These are phyloP conservation scores for Sporormia fimetaria DNA, from an alignment of 495 filamentous ascomycete species.

Conservation along the genomic window DNA sequence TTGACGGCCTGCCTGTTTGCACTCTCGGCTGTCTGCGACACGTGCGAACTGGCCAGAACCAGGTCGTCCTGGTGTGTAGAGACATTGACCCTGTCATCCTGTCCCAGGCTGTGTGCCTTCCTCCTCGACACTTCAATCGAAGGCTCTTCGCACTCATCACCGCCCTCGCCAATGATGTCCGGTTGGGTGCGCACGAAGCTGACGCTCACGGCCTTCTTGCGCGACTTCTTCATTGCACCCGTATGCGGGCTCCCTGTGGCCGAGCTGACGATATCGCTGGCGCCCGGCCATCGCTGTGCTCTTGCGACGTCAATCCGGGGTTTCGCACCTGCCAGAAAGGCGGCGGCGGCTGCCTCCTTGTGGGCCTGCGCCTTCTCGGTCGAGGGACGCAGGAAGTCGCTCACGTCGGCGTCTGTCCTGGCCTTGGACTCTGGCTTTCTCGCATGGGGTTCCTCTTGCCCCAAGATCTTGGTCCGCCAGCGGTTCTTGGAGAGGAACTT, in stretches of 20 bases:
- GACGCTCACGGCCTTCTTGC: slow-evolving; percentile 56
- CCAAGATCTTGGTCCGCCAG: slow-evolving; percentile 24
- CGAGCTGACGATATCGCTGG: slow-evolving; percentile 22
- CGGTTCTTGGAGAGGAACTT: slow-evolving; percentile 24
- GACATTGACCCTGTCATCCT: slow-evolving; percentile 3
- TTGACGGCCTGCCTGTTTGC: slow-evolving; percentile 8
- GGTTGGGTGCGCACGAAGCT: slow-evolving; percentile 55
- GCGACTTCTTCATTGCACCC: slow-evolving; percentile 14
- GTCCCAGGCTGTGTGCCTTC: slow-evolving; percentile 15
- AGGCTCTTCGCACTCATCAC: slow-evolving; percentile 65
- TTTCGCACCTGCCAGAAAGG: slow-evolving; percentile 15
- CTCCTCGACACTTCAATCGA: slow-evolving; percentile 52
- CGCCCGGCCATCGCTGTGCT: slow-evolving; percentile 32
- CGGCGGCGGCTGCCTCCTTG: slow-evolving; percentile 12
- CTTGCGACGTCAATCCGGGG: slow-evolving; percentile 33
- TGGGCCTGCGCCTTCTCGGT: slow-evolving; percentile 24
- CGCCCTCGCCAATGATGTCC: slow-evolving; percentile 75
- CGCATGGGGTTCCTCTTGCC: slow-evolving; percentile 11
- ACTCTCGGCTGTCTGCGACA: slow-evolving; percentile 10
- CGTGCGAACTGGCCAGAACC: slow-evolving; percentile 4
- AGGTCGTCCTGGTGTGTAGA: slow-evolving; percentile 19
- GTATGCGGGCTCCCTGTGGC: slow-evolving; percentile 10
- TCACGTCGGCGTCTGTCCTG: slow-evolving; percentile 31
- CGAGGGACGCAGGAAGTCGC: slow-evolving; percentile 35
- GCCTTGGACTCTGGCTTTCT: slow-evolving; percentile 15